Evolutionary conservation across 192 early-diverging fungal species (phyloP).

Genomic region (Linnemannia exigua): DNA sequence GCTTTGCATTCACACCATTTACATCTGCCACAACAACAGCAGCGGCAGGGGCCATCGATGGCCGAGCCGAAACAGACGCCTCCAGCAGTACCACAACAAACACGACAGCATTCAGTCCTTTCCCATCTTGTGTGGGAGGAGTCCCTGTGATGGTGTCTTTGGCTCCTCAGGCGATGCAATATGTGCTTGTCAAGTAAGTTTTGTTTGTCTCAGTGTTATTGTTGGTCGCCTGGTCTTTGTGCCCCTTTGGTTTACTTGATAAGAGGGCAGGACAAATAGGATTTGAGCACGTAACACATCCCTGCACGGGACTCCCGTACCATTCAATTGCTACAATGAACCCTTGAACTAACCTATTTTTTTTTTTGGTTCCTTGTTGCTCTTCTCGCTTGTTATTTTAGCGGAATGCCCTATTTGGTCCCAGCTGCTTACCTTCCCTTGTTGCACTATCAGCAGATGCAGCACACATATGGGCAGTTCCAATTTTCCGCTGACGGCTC

Average conservation of each 20-base stretch:
- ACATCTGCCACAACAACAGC: neutral
- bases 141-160: neutral
- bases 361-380: neutral
- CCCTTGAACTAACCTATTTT: constrained; percentile 1
- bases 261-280: constrained; percentile 42
- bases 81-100: neutral
- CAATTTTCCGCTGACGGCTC: constrained; percentile 1
- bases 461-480: constrained; percentile 14
- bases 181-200: constrained; percentile 54
- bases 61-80: constrained; percentile 9
- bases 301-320: neutral
- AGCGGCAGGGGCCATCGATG: neutral
- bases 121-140: neutral
- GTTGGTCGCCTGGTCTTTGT: neutral
- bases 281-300: constrained; percentile 46
- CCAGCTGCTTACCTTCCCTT: constrained; percentile 43
- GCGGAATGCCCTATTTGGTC: constrained; percentile 59
- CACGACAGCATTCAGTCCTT: neutral
- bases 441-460: constrained; percentile 38
- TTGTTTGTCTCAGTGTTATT: neutral
- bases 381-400: constrained; percentile 11
- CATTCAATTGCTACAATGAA: neutral
- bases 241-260: neutral
- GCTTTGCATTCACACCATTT: neutral
- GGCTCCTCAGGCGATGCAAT: constrained; percentile 28